Evolutionary conservation across 1,284 basidiomycete species (phyloP).

Genomic region (Naganishia sp.): DNA sequence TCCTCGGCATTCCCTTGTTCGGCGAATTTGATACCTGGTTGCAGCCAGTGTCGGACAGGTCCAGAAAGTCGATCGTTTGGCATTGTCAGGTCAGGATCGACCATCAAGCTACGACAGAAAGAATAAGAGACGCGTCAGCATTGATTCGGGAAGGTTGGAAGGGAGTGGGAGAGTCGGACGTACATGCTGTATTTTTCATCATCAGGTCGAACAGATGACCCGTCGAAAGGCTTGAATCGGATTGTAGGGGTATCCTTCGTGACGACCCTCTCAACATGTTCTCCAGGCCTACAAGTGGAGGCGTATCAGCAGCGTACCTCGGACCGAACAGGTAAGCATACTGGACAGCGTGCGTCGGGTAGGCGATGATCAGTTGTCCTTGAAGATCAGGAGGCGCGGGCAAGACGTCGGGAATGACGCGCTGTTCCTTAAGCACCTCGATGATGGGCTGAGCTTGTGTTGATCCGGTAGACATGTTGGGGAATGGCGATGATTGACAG

Average conservation of each 20-base stretch:
- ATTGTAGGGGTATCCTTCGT: slow-evolving; percentile 14
- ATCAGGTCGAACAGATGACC: not conserved
- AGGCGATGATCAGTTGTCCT: slow-evolving; percentile 22
- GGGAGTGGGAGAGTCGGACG: not conserved
- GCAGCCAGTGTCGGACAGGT: slow-evolving; percentile 27
- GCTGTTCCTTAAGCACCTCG: slow-evolving; percentile 7
- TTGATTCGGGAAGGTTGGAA: not conserved
- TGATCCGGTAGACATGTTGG: slow-evolving; percentile 4
- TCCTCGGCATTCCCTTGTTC: not conserved
- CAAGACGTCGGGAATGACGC: slow-evolving; percentile 21
- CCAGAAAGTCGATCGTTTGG: slow-evolving; percentile 28
- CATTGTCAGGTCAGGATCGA: slow-evolving; percentile 27
- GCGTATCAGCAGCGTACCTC: not conserved
- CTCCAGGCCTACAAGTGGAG: not conserved
- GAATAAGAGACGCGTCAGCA: not conserved
- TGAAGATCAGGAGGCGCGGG: slow-evolving; percentile 2
- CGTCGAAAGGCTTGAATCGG: slow-evolving; percentile 14
- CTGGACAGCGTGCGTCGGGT: slow-evolving; percentile 17
- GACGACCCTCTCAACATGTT: slow-evolving; percentile 13
- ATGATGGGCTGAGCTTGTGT: slow-evolving; percentile 4
- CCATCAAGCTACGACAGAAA: slow-evolving; percentile 10
- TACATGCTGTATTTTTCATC: slow-evolving; percentile 11
- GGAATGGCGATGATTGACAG: too few relatives aligned
- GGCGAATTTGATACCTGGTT: slow-evolving; percentile 7
- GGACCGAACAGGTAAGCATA: not conserved